Base-by-base conservation (phyloP, 768 basidiomycete genomes). In the Kockovaella imperatae region DNA sequence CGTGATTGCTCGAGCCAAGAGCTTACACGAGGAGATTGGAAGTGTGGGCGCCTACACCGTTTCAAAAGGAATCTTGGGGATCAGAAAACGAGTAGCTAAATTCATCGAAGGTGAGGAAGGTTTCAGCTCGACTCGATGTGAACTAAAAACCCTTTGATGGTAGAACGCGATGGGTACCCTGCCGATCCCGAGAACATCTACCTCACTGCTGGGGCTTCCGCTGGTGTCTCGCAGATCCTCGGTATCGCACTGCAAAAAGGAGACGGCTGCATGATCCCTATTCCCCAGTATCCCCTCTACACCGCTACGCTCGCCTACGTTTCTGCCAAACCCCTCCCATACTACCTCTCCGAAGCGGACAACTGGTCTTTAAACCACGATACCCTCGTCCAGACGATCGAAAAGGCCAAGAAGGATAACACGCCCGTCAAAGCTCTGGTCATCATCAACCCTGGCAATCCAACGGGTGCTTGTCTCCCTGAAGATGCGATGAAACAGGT, bases 401-500 rank as follows among this genome's bases (percentile, higher is more conserved):
- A 78, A 13, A 78, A 81, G 29, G 85, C 85, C 1, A 73, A 76
- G 24, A 72, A 74, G 49, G 77, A 82, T 15, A 83, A 83, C 55
- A 75, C 79, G 24, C 71, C 73, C 4, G 77, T 87, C 42, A 88
- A 84, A 60, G 89, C 84, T 4, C 79, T 99, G 49, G 93, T 97
- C 53, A 80, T 99, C 62, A 97, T 99, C 77, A 99, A 99, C 75
- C 93, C 93, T 0, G 93, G 93, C 20, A 99, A 97, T 74, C 93
- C 95, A 18, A 97, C 95, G 0, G 95, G 93, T 34, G 80, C 83
- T 3, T 77, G 93, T 42, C 79, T 99, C 10, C 78, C 82, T 54
- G 76, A 79, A 49, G 56, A 71, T 24, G 86, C 84, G 18, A 86
- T 89, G 77, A 74, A 77, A 48, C 74, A 78, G 41, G 78, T 99